Evolutionary conservation across 192 early-diverging fungal genomes (phyloP), one percentile per base, ranked within the genome.

Genomic region (Neocallimastix lanati): DNA sequence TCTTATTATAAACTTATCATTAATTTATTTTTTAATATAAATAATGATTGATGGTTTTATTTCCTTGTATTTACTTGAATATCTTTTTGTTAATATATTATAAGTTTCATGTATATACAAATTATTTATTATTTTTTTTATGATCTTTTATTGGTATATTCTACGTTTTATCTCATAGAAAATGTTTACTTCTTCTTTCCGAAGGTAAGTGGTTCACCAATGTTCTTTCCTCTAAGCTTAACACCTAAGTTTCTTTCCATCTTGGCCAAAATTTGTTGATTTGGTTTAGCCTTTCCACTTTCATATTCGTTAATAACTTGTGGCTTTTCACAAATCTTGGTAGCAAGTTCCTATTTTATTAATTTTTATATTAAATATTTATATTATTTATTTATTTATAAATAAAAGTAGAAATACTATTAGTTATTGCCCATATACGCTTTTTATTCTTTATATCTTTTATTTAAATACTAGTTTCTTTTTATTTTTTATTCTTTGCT

Each of bases 271-370:
- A 96, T 85, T 85, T 96, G 93, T 84, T 95, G 95, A 87, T 95
- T 96, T 78, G 95, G 95, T 80, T 94, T 92, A 35, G 91, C 91
- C 83, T 89, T 89, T 7, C 94, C 93, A 79, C 86, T 84, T 86
- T 98, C 96, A 82, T 96, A 98, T 83, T 97, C 96, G 82, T 91
- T 91, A 30, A 98, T 89, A 78, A 97, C 89, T 78, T 91, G 92
- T 78, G 92, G 91, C 88, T 97, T 97, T 83, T 98, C 96, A 80
- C 96, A 96, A 83, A 98, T 92, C 82, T 90, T 90, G 76, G 29
- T 80, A 27, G 80, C 78, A 27, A 81, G 78, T 28, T 80, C 80
- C 78, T 79, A 16, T 50, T 0, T 50, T 21, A 14, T 21, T 21
- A 38, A 9, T 13, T 18, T 13, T 29, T 29, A 12, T 28, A 58